Base-by-base conservation (phyloP, 1,139 yeast species). In the Candida glucosophila region DNA sequence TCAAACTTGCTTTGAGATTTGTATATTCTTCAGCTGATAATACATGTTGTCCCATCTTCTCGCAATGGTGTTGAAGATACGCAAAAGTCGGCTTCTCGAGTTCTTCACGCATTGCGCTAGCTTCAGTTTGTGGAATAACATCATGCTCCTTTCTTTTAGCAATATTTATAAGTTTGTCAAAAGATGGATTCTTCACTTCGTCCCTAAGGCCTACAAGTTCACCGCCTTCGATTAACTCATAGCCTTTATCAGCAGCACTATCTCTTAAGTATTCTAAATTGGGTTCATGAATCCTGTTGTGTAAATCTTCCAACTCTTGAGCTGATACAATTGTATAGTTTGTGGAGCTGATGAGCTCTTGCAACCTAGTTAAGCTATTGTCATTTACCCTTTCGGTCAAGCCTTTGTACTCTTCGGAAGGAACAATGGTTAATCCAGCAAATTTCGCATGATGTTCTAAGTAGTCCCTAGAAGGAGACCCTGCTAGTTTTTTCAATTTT, bases 251-350 rank as follows among this genome's bases (percentile, higher is more conserved):
- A 13, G 19, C 20, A 3, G 40, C 36, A 14, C 23, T 29, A 6
- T 27, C 51, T 26, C 47, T 48, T 14, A 61, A 38, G 22, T 55
- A 58, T 19, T 53, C 60, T 17, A 52, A 38, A 20, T 11, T 10
- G n/a, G n/a, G n/a, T n/a, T n/a, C n/a, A n/a, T n/a, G n/a, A n/a
- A n/a, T n/a, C n/a, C n/a, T n/a, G n/a, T n/a, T n/a, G n/a, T n/a
- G n/a, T n/a, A n/a, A n/a, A n/a, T n/a, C n/a, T n/a, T n/a, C n/a
- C n/a, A n/a, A n/a, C n/a, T n/a, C n/a, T n/a, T n/a, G n/a, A n/a
- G n/a, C n/a, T n/a, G n/a, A n/a, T n/a, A n/a, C n/a, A n/a, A n/a
- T n/a, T n/a, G n/a, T n/a, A n/a, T n/a, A n/a, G n/a, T n/a, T 39
- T 37, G 4, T 22, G n/a, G n/a, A n/a, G n/a, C n/a, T n/a, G n/a